Evolutionary conservation across 768 basidiomycete species (phyloP).

Genomic region (Russula sp.): DNA sequence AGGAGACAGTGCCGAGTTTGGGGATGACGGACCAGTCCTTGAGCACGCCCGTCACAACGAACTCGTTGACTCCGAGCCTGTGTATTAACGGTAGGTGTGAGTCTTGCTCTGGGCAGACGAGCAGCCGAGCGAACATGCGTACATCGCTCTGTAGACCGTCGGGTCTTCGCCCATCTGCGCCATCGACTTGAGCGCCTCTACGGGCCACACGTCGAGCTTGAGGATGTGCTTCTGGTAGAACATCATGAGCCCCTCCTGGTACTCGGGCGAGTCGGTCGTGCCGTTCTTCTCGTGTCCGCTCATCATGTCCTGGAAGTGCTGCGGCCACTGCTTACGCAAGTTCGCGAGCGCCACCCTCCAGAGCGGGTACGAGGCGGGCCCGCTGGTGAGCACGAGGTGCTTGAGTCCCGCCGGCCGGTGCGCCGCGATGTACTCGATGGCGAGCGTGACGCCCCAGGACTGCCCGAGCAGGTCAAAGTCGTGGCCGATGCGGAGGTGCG

Average conservation of each 20-base stretch:
- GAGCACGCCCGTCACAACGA: constrained; percentile 20
- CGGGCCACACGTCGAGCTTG: constrained; percentile 29
- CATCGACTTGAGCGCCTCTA: constrained; percentile 26
- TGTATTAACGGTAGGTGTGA: not conserved
- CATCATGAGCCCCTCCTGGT: constrained; percentile 27
- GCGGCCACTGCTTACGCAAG: constrained; percentile 30
- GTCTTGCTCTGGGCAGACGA: not conserved
- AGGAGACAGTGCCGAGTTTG: constrained; percentile 19
- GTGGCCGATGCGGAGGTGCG: constrained; percentile 40
- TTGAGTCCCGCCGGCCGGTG: constrained; percentile 32
- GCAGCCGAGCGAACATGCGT: constrained; percentile 7
- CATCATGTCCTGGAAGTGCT: constrained; percentile 31
- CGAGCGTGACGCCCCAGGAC: constrained; percentile 44
- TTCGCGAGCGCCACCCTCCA: constrained; percentile 27
- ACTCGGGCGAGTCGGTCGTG: constrained; percentile 31
- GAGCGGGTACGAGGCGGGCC: constrained; percentile 30
- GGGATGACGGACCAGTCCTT: constrained; percentile 21
- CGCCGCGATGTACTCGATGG: constrained; percentile 27
- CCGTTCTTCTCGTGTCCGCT: constrained; percentile 30
- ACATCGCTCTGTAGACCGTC: constrained; percentile 36
- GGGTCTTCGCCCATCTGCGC: constrained; percentile 31
- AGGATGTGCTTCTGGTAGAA: constrained; percentile 31
- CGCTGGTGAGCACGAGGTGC: constrained; percentile 30
- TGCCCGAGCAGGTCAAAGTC: constrained; percentile 41
- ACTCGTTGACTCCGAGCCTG: constrained; percentile 7